Evolutionary conservation across 192 early-diverging fungal species (phyloP).

Genomic region (Backusella psychrophila): DNA sequence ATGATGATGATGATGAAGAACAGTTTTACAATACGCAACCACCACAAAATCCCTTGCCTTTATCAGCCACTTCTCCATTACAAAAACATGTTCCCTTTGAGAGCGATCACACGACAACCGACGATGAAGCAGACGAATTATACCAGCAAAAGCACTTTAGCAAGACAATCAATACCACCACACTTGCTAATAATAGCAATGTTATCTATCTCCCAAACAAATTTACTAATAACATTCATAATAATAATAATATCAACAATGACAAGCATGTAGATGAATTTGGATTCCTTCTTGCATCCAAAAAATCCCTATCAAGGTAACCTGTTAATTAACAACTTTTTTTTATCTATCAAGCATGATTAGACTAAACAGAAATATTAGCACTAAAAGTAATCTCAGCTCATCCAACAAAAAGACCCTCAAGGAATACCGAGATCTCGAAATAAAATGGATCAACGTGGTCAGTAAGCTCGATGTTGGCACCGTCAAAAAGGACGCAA

Average conservation of each 20-base stretch:
- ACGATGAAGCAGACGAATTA: slow-evolving; percentile 18
- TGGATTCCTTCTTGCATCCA: slow-evolving; percentile 17
- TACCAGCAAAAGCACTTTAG: not conserved
- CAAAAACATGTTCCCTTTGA: not conserved
- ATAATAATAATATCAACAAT: not conserved
- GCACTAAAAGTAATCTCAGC: not conserved
- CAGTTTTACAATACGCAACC: not conserved
- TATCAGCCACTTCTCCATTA: not conserved
- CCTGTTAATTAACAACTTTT: not conserved
- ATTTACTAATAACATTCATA: not conserved
- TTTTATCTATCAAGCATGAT: too few relatives aligned
- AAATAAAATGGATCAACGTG: slow-evolving; percentile 42
- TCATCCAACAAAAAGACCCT: slow-evolving; percentile 25
- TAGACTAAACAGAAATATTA: not conserved
- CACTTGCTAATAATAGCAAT: not conserved
- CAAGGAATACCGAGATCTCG: slow-evolving; percentile 41
- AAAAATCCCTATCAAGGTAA: slow-evolving; percentile 6
- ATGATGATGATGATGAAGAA: slow-evolving; percentile 20
- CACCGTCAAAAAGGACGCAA: slow-evolving; percentile 39
- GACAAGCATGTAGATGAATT: slow-evolving; percentile 21
- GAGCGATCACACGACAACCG: not conserved
- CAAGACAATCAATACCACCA: not conserved
- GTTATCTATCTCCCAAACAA: not conserved
- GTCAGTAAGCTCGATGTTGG: slow-evolving; percentile 37
- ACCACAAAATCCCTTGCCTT: not conserved